These are phyloP conservation scores for Euphorbia peplus DNA, from an alignment of 345 rosid species.

Conservation along the genomic window DNA sequence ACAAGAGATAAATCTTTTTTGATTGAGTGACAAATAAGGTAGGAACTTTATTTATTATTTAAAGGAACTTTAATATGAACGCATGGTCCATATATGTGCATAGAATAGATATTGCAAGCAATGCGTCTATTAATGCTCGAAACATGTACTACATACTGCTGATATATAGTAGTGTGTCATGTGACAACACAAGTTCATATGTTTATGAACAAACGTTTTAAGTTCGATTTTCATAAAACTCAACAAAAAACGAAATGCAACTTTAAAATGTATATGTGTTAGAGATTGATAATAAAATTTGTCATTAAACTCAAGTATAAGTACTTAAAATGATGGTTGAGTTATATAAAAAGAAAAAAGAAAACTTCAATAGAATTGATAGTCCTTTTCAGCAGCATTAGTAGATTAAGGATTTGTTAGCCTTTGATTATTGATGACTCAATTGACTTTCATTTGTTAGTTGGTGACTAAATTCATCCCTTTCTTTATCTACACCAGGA, in stretches of 20 bases:
- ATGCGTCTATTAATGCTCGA: constrained; percentile 5
- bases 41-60: constrained; percentile 4
- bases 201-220: too few relatives aligned
- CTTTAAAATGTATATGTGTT: too few relatives aligned
- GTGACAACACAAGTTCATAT: too few relatives aligned
- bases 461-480: neutral
- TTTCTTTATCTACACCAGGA: neutral
- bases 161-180: too few relatives aligned
- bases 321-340: too few relatives aligned
- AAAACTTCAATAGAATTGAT: constrained; percentile 15
- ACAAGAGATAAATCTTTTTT: neutral
- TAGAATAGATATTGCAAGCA: neutral
- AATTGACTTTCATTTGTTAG: constrained; percentile 6
- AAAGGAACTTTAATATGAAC: neutral
- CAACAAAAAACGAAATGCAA: too few relatives aligned
- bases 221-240: too few relatives aligned
- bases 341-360: too few relatives aligned
- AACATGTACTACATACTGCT: too few relatives aligned
- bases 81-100: constrained; percentile 25
- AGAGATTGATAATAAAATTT: too few relatives aligned
- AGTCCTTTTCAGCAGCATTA: constrained; percentile 14
- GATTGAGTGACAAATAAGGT: constrained; percentile 34
- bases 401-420: constrained; percentile 16
- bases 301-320: too few relatives aligned
- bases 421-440: constrained; percentile 12